Conservation (phyloP, 2,329 filamentous ascomycete genomes). For the Apiospora saccharicola region DNA sequence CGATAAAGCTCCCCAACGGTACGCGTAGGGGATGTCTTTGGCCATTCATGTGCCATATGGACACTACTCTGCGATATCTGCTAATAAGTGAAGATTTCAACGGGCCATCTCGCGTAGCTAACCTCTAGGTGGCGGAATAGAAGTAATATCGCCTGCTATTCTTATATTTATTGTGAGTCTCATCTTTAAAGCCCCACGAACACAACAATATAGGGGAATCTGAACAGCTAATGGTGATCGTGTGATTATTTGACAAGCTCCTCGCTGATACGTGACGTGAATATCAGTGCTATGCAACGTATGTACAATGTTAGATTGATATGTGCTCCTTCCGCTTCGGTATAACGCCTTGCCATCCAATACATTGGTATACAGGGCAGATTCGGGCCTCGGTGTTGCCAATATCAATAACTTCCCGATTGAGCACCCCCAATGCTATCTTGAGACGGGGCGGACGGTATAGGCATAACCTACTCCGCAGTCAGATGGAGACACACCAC, state of each 20-base stretch:
- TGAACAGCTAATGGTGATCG: background rate
- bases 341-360: background rate
- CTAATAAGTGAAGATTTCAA: slow-evolving; percentile 43
- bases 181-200: background rate
- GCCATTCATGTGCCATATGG: slow-evolving; percentile 48
- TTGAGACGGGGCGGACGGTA: too few relatives aligned
- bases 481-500: too few relatives aligned
- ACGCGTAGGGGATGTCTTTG: slow-evolving; percentile 66
- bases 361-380: background rate
- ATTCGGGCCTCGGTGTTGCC: background rate
- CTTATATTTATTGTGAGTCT: slow-evolving; percentile 30
- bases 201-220: background rate
- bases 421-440: too few relatives aligned
- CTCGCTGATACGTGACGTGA: background rate
- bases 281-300: background rate
- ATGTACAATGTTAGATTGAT: background rate
- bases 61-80: slow-evolving; percentile 42
- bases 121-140: slow-evolving; percentile 42
- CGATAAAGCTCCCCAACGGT: slow-evolving; percentile 61
- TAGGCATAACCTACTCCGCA: too few relatives aligned
- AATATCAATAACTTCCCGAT: background rate
- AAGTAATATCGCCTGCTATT: slow-evolving; percentile 34
- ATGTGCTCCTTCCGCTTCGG: background rate
- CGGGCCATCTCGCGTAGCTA: slow-evolving; percentile 40
- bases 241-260: background rate